Base-by-base conservation (phyloP, 1,139 yeast genomes). In the Taiozyma sp. region DNA sequence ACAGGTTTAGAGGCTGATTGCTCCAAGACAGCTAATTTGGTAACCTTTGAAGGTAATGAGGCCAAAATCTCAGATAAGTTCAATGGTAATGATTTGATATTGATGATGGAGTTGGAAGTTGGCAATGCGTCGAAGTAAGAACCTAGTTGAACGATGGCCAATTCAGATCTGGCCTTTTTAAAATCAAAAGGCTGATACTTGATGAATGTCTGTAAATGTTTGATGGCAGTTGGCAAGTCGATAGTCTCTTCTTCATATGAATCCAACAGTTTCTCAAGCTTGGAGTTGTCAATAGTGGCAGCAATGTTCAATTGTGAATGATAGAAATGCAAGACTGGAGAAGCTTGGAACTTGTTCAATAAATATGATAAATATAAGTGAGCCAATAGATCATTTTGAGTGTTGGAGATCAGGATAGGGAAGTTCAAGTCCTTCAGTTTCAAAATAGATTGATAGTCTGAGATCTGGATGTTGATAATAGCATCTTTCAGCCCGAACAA, bases 51-150 rank as follows among this genome's bases (percentile, higher is more conserved):
- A 29, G 95, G 90, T 42, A 88, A 63, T 4, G 71, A 64, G 2
- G 71, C 61, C 47, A 84, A 71, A 44, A 88, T 72, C 21, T 71
- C 67, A 14, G 69, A 67, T 49, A 84, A 69, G 54, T 77, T 71
- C 72, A 89, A 87, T 14, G 97, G 97, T 70, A 86, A 87, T 35
- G 81, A 77, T 43, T 85, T 80, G 46, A 87, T 73, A 13, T 80
- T 70, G 37, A 85, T 69, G 42, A 87, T 63, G 30, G 75, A 67
- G 29, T 43, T 32, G 41, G 72, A 64, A 13, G 47, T 48, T 34
- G 44, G 10, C 29, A 39, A 43, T 22, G 49, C 43, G 3, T 46
- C 30, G 24, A 42, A 46, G 28, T 50, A 48, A 9, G 51, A 46
- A 29, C 51, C 51, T 11, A 50, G 19, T 19, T 50, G 51, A 19